phyloP scores from a whole-genome alignment of 31 red algal genomes.

The Odonthalia washingtoniensis region DNA sequence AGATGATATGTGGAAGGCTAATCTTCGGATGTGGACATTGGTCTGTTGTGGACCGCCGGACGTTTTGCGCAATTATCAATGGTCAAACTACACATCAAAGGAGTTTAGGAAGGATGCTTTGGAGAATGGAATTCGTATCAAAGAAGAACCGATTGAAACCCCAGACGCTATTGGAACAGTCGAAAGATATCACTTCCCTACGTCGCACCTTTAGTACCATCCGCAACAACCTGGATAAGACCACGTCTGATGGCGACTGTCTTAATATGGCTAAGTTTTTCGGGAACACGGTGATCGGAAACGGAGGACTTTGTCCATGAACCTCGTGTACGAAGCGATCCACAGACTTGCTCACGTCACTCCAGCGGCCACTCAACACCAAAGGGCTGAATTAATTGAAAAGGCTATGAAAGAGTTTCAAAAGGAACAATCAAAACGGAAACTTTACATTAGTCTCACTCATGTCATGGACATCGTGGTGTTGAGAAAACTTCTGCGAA shows the following conservation, averaged over 20 bases:
- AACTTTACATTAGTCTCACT: too few species aligned
- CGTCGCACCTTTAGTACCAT: slow-evolving; percentile 19
- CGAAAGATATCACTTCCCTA: slow-evolving; percentile 21
- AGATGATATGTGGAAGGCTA: slow-evolving; percentile 17
- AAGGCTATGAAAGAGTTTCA: too few species aligned
- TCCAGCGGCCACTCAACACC: too few species aligned
- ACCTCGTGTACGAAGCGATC: background rate
- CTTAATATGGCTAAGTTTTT: slow-evolving; percentile 2
- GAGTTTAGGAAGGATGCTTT: slow-evolving; percentile 27
- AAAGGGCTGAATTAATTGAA: too few species aligned
- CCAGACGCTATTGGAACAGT: slow-evolving; percentile 26
- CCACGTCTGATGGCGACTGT: background rate
- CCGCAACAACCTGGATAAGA: background rate
- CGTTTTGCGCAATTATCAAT: slow-evolving; percentile 33
- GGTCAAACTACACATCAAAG: slow-evolving; percentile 34
- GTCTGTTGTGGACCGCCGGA: slow-evolving; percentile 29
- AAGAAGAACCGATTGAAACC: slow-evolving; percentile 25
- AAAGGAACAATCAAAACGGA: too few species aligned
- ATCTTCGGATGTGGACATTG: slow-evolving; percentile 16
- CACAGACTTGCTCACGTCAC: too few species aligned
- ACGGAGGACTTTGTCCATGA: slow-evolving; percentile 21
- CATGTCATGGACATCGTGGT: too few species aligned
- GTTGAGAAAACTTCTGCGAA: too few species aligned
- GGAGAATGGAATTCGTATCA: background rate
- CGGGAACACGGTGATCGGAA: slow-evolving; percentile 29